Percentiles rank a stretch among this genome's conserved stretches.
phyloP scores from a whole-genome alignment of 441 rosid species.

The Bruguiera hainesii region DNA sequence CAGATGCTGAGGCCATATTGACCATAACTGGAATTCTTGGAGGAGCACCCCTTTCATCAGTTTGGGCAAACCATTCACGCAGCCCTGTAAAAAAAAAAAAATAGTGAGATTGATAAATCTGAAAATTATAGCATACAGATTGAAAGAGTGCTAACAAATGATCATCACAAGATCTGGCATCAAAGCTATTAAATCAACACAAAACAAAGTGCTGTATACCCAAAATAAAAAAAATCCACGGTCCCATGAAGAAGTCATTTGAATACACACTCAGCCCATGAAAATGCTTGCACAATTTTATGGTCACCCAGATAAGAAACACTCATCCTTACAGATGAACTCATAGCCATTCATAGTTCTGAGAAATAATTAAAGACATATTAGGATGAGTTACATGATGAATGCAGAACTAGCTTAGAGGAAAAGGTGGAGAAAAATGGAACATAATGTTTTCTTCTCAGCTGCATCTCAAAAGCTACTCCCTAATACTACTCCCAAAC shows the following conservation, averaged over 20 bases:
- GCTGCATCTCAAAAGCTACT: too few relatives aligned
- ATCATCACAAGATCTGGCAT: not conserved
- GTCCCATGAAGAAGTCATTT: too few relatives aligned
- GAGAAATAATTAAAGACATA: too few relatives aligned
- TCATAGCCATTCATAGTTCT: too few relatives aligned
- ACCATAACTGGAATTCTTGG: conserved; percentile 98
- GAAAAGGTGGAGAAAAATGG: too few relatives aligned
- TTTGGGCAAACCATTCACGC: conserved; percentile 97
- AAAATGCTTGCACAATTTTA: not conserved
- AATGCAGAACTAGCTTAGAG: too few relatives aligned
- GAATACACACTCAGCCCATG: not conserved
- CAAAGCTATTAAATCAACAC: not conserved
- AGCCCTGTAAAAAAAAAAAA: conserved; percentile 49
- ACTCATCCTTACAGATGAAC: not conserved
- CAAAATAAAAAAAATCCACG: too few relatives aligned
- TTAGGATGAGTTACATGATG: too few relatives aligned
- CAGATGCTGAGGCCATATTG: conserved; percentile 86
- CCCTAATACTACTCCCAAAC: too few relatives aligned
- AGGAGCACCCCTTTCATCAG: conserved; percentile 91
- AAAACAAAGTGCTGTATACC: not conserved
- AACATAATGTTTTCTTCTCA: too few relatives aligned
- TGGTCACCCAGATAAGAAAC: not conserved
- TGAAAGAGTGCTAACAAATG: not conserved
- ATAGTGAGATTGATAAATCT: conserved; percentile 15
- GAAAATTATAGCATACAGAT: conserved; percentile 8